Base-by-base conservation (phyloP, 495 filamentous ascomycete species). In the Podospora anserina region DNA sequence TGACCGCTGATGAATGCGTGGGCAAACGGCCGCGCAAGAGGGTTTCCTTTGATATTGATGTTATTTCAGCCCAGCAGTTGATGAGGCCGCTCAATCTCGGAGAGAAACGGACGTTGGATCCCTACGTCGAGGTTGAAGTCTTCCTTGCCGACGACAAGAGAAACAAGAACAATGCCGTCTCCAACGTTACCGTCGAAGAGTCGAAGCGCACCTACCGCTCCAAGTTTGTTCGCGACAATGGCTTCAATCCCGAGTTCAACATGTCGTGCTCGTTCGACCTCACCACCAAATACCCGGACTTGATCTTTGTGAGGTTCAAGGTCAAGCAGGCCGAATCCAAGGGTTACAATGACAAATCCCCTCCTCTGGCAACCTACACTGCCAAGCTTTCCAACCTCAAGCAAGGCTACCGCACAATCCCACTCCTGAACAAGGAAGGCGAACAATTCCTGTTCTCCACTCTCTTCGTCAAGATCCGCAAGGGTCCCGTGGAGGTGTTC, bases 361-460 rank as follows among this genome's bases (percentile, higher is more conserved):
- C 83, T n/a, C 87, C 89, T 18, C 78, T 97, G 57, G 95, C 93
- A 4, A 93, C 88, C 6, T 98, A 92, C 78, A 97, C 92, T 2
- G 95, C 91, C 55, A 98, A 97, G 79, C 88, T 99, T 57, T 90
- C 82, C 80, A 93, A 88, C 69, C 84, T 99, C 28, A 92, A 94
- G 72, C 89, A 96, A 78, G 95, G 95, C n/a, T 99, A 96, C 74
- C 94, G 94, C 62, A 96, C 97, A 71, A 84, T 99, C 54, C 95
- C 94, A n/a, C 84, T 99, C n/a, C 89, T 89, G 73, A 91, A 97
- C 78, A 83, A 85, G 58, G 90, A 92, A 66, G 95, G 94, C 64
- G 93, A 97, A 66, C 92, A 91, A 69, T 97, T 93, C 76, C 82
- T 96, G 26, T 96, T 96, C 78, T 96, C 95, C n/a, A 96, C 92